Evolutionary conservation across 805 yeast genomes (phyloP).

Genomic region (Dipodascus albidus): DNA sequence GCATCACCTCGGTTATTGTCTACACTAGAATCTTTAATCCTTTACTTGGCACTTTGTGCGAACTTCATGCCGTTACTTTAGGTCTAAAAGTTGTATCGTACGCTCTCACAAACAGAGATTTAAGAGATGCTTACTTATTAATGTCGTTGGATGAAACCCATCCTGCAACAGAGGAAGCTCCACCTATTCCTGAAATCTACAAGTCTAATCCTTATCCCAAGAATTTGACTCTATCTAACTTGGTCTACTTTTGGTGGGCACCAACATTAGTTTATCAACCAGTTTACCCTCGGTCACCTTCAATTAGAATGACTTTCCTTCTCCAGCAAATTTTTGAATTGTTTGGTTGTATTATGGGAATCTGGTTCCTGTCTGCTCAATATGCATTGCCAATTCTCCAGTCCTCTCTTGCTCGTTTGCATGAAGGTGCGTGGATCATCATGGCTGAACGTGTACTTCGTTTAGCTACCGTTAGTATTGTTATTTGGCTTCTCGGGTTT

Average conservation of each 20-base stretch:
- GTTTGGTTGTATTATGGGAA: conserved; percentile 20
- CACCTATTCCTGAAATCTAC: conserved; percentile 26
- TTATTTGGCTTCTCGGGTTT: conserved; percentile 34
- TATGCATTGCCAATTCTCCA: conserved; percentile 35
- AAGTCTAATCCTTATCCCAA: conserved; percentile 27
- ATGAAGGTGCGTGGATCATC: conserved; percentile 16
- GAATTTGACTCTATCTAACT: conserved; percentile 28
- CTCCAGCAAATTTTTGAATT: conserved; percentile 28
- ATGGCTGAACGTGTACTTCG: conserved; percentile 28
- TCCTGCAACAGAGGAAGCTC: conserved; percentile 8
- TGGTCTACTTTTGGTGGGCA: conserved; percentile 32
- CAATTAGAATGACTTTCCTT: conserved; percentile 24
- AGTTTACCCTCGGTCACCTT: conserved; percentile 30
- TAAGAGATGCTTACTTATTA: conserved; percentile 25
- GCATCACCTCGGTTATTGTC: conserved; percentile 23
- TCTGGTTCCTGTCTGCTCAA: conserved; percentile 30
- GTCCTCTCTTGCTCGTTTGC: conserved; percentile 22
- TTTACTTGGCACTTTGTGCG: conserved; percentile 32
- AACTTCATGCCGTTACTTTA: conserved; percentile 30
- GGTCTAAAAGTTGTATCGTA: conserved; percentile 33
- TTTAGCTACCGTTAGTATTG: conserved; percentile 30
- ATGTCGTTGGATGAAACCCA: conserved; percentile 4
- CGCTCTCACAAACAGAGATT: conserved; percentile 34
- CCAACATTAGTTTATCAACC: conserved; percentile 41
- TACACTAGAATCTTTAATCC: conserved; percentile 29